phyloP scores from a whole-genome alignment of 192 early-diverging fungal genomes.

The Coemansia sp. region DNA sequence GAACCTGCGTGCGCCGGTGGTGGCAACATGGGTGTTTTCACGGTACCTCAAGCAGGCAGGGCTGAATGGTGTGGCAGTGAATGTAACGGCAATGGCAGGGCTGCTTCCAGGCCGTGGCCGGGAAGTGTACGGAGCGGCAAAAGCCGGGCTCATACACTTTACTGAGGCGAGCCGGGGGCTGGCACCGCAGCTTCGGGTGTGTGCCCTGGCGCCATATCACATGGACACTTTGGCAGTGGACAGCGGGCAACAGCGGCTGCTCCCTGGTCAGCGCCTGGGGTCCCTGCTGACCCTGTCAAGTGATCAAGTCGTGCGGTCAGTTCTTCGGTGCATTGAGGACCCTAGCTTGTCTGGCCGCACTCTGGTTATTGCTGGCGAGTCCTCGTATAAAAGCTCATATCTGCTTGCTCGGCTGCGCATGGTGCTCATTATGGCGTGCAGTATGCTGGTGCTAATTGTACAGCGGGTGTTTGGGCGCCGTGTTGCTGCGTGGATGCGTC shows the following conservation, averaged over 20 bases:
- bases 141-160: slow-evolving; percentile 40
- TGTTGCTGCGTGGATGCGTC: slow-evolving; percentile 7
- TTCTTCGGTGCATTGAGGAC: slow-evolving; percentile 41
- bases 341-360: slow-evolving; percentile 26
- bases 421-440: slow-evolving; percentile 32
- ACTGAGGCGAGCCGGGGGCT: slow-evolving; percentile 30
- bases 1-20: slow-evolving; percentile 41
- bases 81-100: slow-evolving; percentile 44
- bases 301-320: slow-evolving; percentile 33
- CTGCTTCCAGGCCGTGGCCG: slow-evolving; percentile 34
- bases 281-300: slow-evolving; percentile 32
- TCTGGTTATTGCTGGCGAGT: slow-evolving; percentile 36
- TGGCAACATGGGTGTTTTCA: slow-evolving; percentile 34
- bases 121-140: slow-evolving; percentile 46
- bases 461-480: slow-evolving; percentile 15
- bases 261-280: slow-evolving; percentile 35
- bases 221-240: slow-evolving; percentile 22
- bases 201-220: slow-evolving; percentile 41
- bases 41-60: slow-evolving; percentile 5
- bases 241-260: slow-evolving; percentile 16
- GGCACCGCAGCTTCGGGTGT: slow-evolving; percentile 31
- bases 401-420: slow-evolving; percentile 27
- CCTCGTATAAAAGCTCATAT: slow-evolving; percentile 22
- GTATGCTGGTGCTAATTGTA: slow-evolving; percentile 20
- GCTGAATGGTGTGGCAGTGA: slow-evolving; percentile 22